Evolutionary conservation across 352 stramenopile genomes (phyloP).

Genomic region (Heterotrichella gracilis): DNA sequence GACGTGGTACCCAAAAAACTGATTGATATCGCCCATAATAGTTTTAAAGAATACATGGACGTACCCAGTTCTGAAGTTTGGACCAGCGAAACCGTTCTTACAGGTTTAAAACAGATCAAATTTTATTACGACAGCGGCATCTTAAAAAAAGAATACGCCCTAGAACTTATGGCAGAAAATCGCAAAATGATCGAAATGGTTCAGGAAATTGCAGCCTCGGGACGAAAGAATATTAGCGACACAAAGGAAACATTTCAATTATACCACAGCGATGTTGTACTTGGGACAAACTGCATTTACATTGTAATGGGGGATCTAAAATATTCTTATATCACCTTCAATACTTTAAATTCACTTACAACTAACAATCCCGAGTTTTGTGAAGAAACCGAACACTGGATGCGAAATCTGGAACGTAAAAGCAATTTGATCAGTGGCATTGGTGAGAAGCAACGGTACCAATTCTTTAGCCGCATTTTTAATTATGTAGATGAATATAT

Average conservation of each 20-base stretch:
- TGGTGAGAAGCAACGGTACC: background rate
- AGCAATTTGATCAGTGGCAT: background rate
- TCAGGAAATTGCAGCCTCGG: background rate
- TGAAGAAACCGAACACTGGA: constrained; percentile 1
- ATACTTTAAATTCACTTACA: background rate
- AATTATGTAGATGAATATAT: background rate
- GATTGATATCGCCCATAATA: background rate
- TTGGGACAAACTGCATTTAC: background rate
- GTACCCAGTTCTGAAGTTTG: background rate
- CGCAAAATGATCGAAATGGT: background rate
- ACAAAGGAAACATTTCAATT: background rate
- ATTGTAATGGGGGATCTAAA: background rate
- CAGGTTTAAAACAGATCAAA: background rate
- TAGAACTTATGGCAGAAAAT: background rate
- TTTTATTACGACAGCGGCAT: background rate
- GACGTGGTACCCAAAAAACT: background rate
- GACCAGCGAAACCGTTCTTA: background rate
- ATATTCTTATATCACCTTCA: background rate
- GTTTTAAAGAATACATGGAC: background rate
- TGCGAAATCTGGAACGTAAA: background rate
- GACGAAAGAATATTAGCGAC: background rate
- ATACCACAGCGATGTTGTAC: background rate
- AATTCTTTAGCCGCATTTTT: background rate
- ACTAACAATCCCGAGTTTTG: background rate
- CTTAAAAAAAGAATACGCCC: background rate